A percentile compares a stretch with the other conserved stretches of the same genome.
phyloP scores from a whole-genome alignment of 192 early-diverging fungal species.

The Podila minutissima region DNA sequence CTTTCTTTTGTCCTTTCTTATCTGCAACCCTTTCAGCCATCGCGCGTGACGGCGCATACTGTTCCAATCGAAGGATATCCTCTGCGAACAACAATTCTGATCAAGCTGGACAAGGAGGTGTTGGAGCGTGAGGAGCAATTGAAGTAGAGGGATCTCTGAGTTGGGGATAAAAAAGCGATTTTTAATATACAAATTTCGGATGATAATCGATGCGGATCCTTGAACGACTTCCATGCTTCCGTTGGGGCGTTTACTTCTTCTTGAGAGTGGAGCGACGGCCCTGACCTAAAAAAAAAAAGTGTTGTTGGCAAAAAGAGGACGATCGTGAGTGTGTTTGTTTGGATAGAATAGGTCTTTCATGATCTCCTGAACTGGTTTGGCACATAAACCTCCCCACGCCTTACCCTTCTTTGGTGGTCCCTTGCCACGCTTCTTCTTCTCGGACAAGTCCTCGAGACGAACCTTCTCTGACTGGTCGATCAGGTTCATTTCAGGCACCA shows the following conservation, averaged over 20 bases:
- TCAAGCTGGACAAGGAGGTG: constrained; percentile 92
- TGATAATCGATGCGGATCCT: neutral
- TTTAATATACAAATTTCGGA: neutral
- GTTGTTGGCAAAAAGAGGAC: neutral
- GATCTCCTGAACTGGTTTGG: neutral
- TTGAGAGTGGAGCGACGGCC: constrained; percentile 65
- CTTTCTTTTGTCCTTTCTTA: neutral
- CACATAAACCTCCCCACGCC: neutral
- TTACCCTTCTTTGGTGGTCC: constrained; percentile 81
- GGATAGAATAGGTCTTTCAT: too few species aligned
- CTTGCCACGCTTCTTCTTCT: constrained; percentile 78
- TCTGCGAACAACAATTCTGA: constrained; percentile 91
- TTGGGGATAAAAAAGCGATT: neutral
- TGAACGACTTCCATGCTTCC: neutral
- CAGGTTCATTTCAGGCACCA: constrained; percentile 62
- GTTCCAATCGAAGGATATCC: constrained; percentile 90
- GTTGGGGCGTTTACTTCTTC: constrained; percentile 53
- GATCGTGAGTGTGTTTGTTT: neutral
- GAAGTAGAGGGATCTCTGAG: constrained; percentile 45
- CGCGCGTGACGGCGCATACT: constrained; percentile 92
- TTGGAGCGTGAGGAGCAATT: constrained; percentile 79
- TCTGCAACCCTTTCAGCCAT: constrained; percentile 61
- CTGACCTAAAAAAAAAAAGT: constrained; percentile 45
- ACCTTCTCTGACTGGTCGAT: constrained; percentile 70
- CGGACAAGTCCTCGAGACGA: constrained; percentile 72